Evolutionary conservation across 192 early-diverging fungal genomes (phyloP).

Genomic region (Rhizophagus sp.): DNA sequence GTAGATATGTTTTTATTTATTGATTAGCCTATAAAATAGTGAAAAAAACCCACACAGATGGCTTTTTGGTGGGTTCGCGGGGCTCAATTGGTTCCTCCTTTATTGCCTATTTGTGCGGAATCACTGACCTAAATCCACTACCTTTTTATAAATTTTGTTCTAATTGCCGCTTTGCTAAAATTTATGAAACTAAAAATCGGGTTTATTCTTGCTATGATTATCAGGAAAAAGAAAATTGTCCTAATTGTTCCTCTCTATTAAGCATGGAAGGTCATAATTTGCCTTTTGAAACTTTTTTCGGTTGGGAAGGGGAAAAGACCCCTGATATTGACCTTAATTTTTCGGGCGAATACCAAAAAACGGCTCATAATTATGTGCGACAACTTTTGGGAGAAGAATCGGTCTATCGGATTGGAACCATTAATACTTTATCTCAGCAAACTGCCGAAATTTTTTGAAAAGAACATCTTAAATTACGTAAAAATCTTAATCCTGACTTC

Average conservation of each 20-base stretch:
- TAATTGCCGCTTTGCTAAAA: background rate
- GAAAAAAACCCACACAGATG: constrained; percentile 14
- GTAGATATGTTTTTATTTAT: background rate
- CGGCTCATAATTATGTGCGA: background rate
- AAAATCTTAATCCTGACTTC: constrained; percentile 7
- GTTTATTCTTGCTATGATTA: constrained; percentile 1
- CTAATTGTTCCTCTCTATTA: background rate
- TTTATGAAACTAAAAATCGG: background rate
- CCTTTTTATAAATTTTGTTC: constrained; percentile 1
- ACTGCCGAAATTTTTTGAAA: constrained; percentile 2
- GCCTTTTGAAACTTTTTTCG: constrained; percentile 12
- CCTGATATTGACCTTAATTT: constrained; percentile 15
- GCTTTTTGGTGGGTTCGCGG: background rate
- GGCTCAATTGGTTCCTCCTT: constrained; percentile 4
- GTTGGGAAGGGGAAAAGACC: constrained; percentile 12
- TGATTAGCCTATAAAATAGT: constrained; percentile 1
- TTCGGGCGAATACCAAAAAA: constrained; percentile 12
- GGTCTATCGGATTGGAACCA: constrained; percentile 15
- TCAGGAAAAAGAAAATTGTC: constrained; percentile 4
- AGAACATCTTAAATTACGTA: background rate
- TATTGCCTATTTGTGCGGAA: background rate
- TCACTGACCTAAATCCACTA: background rate
- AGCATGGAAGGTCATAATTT: constrained; percentile 9
- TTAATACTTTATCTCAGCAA: background rate
- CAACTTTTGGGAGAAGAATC: background rate